These are phyloP conservation scores for Dioscorea zingiberensis DNA, from an alignment of 106 monocot species.

Conservation along the genomic window DNA sequence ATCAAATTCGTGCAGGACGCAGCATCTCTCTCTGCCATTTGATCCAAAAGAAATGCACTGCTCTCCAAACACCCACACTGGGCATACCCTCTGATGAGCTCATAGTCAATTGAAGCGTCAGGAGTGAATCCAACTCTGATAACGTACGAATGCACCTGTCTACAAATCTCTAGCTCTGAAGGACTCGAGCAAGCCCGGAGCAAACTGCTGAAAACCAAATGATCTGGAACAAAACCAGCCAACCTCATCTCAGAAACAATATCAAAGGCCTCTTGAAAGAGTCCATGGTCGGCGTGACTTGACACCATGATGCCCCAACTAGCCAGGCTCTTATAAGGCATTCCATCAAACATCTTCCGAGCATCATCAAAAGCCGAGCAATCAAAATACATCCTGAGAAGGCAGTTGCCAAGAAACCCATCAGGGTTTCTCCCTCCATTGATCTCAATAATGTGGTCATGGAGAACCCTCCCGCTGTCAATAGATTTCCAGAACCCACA, in stretches of 20 bases:
- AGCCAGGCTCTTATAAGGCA: conserved; percentile 10
- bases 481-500: conserved; percentile 8
- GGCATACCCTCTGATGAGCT: conserved; percentile 17
- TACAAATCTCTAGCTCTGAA: conserved; percentile 7
- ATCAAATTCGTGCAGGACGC: conserved; percentile 22
- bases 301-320: conserved; percentile 19
- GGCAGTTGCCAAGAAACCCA: conserved; percentile 10
- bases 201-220: conserved; percentile 4
- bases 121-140: conserved; percentile 3
- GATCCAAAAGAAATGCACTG: conserved; percentile 8
- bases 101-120: conserved; percentile 10
- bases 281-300: conserved; percentile 8
- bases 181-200: conserved; percentile 2
- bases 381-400: conserved; percentile 14
- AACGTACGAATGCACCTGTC: conserved; percentile 21
- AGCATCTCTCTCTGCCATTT: conserved; percentile 11
- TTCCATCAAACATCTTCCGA: conserved; percentile 14
- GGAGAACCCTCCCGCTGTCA: conserved; percentile 1
- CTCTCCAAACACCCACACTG: conserved; percentile 23
- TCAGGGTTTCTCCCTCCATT: neutral
- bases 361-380: conserved; percentile 16
- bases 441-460: conserved; percentile 1
- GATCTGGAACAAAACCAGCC: conserved; percentile 9
- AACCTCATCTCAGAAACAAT: conserved; percentile 11
- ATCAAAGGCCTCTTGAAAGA: conserved; percentile 7